These are phyloP conservation scores for Laguncularia racemosa DNA, from an alignment of 345 rosid genomes.

Conservation along the genomic window DNA sequence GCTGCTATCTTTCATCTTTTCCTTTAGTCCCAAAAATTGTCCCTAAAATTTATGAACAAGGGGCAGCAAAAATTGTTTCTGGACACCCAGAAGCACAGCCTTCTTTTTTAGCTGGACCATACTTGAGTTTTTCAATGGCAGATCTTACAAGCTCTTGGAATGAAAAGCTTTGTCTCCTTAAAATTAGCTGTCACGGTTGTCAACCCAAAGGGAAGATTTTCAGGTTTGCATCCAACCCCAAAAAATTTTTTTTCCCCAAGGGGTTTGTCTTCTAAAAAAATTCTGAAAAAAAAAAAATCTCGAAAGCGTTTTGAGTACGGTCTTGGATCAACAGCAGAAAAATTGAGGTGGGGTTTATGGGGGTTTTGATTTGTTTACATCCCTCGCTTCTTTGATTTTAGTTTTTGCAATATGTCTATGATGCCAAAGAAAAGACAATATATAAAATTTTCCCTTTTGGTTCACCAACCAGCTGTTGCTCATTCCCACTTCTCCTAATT, in stretches of 20 bases:
- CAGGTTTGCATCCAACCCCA: constrained; percentile 12
- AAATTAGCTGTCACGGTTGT: constrained; percentile 15
- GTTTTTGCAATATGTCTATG: constrained; percentile 94
- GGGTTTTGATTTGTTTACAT: constrained; percentile 96
- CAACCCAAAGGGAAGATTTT: constrained; percentile 10
- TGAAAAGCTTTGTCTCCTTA: constrained; percentile 10
- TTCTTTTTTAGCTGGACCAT: too few species aligned
- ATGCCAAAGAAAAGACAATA: constrained; percentile 78
- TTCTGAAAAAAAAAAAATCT: constrained; percentile 76
- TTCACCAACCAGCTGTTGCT: constrained; percentile 75
- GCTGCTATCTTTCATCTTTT: too few species aligned
- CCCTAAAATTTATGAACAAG: too few species aligned
- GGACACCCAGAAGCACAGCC: too few species aligned
- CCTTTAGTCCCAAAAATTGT: too few species aligned
- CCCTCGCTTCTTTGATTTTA: constrained; percentile 96
- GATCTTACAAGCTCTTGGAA: constrained; percentile 1
- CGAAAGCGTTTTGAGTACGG: constrained; percentile 87
- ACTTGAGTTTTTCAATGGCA: neutral
- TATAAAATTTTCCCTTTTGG: constrained; percentile 74
- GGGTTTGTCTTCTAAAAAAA: constrained; percentile 77
- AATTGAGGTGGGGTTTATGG: constrained; percentile 85
- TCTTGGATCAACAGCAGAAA: constrained; percentile 98
- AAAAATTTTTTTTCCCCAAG: too few species aligned
- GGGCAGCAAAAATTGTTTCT: too few species aligned
- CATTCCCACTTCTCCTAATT: constrained; percentile 51